Evolutionary conservation across 2,329 filamentous ascomycete genomes (phyloP).

Genomic region (Plectosphaerella sp.): DNA sequence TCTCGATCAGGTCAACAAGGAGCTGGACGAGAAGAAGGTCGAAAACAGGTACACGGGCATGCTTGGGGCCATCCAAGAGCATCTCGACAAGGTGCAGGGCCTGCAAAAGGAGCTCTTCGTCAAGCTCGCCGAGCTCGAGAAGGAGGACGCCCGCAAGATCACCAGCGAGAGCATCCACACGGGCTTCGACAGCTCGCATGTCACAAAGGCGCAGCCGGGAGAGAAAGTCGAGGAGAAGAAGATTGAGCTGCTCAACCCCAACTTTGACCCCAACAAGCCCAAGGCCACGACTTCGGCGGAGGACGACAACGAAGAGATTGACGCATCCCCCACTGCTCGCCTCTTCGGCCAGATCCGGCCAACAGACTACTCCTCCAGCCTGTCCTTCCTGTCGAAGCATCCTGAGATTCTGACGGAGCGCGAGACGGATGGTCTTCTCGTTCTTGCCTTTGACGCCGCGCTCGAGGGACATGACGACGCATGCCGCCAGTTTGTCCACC

Average conservation of each 20-base stretch:
- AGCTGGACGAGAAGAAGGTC: slow-evolving; percentile 71
- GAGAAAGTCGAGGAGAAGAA: slow-evolving; percentile 42
- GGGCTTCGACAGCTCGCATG: slow-evolving; percentile 83
- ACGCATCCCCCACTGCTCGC: slow-evolving; percentile 73
- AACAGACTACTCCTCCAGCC: slow-evolving; percentile 67
- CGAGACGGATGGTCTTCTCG: slow-evolving; percentile 85
- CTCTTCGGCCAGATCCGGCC: slow-evolving; percentile 75
- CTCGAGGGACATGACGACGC: slow-evolving; percentile 72
- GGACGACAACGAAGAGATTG: slow-evolving; percentile 68
- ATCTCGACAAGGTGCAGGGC: slow-evolving; percentile 71
- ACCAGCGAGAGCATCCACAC: slow-evolving; percentile 87
- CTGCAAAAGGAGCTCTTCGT: slow-evolving; percentile 70
- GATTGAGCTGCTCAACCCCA: slow-evolving; percentile 75
- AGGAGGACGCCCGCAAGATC: slow-evolving; percentile 82
- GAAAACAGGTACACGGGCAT: slow-evolving; percentile 67
- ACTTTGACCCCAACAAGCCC: slow-evolving; percentile 24
- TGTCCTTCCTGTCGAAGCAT: slow-evolving; percentile 75
- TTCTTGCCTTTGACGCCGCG: slow-evolving; percentile 87
- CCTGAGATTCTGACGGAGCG: slow-evolving; percentile 75
- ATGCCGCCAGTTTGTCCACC: slow-evolving; percentile 84
- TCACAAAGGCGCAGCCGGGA: slow-evolving; percentile 56
- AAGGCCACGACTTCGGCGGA: slow-evolving; percentile 30
- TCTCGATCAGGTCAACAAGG: slow-evolving; percentile 85
- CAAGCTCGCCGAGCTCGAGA: slow-evolving; percentile 78
- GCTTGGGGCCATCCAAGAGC: slow-evolving; percentile 70